These are phyloP conservation scores for Atkinsonella texensis DNA, from an alignment of 2,329 filamentous ascomycete genomes.

Conservation along the genomic window DNA sequence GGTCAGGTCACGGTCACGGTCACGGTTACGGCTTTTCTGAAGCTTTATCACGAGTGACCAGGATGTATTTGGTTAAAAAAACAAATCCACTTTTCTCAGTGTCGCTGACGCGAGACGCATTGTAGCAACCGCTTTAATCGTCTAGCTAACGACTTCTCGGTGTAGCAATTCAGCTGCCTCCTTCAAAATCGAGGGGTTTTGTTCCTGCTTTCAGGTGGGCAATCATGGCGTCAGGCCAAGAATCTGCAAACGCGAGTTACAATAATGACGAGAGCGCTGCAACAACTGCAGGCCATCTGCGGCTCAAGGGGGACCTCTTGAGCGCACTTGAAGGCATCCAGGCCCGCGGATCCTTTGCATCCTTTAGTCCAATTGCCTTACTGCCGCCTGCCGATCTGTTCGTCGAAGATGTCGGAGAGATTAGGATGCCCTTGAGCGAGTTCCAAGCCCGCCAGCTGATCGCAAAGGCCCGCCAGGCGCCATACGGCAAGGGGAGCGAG, in stretches of 20 bases:
- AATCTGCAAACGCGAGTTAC: background rate
- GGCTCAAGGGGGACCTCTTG: slow-evolving; percentile 6
- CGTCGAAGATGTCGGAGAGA: slow-evolving; percentile 11
- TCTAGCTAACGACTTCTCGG: too few species aligned
- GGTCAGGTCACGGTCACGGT: too few species aligned
- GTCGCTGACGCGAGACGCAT: too few species aligned
- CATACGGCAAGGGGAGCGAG: slow-evolving; percentile 23
- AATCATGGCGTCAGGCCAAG: background rate
- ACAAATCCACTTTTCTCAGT: too few species aligned
- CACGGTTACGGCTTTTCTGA: too few species aligned
- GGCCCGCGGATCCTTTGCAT: slow-evolving; percentile 10
- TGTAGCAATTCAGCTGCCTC: background rate
- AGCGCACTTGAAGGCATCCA: slow-evolving; percentile 6
- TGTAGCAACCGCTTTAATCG: too few species aligned
- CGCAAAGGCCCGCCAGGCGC: slow-evolving; percentile 5
- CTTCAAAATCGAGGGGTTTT: background rate
- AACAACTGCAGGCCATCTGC: background rate
- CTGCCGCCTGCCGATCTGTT: slow-evolving; percentile 6
- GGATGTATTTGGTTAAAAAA: too few species aligned
- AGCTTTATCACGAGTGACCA: too few species aligned
- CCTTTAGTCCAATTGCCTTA: background rate
- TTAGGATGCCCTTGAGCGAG: slow-evolving; percentile 15
- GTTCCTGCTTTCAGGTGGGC: background rate
- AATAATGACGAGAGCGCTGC: too few species aligned
- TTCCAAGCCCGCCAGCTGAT: slow-evolving; percentile 15